These are phyloP conservation scores for Lipomyces starkeyi DNA, from an alignment of 805 yeast genomes.

Conservation along the genomic window DNA sequence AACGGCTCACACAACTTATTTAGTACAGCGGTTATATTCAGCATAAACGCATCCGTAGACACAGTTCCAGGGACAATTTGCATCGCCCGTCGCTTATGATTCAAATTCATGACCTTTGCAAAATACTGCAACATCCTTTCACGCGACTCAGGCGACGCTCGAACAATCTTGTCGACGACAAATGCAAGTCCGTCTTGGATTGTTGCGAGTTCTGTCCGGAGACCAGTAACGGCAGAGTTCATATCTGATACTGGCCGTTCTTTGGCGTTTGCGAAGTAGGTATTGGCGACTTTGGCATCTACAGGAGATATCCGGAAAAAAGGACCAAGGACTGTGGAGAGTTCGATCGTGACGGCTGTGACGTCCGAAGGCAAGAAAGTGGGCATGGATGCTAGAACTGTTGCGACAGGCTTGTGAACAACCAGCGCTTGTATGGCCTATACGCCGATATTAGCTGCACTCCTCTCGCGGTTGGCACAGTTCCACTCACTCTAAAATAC, in stretches of 20 bases:
- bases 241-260: slow-evolving; percentile 53
- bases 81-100: slow-evolving; percentile 86
- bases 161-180: slow-evolving; percentile 72
- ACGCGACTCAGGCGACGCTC: slow-evolving; percentile 74
- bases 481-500: slow-evolving; percentile 56
- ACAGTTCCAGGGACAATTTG: slow-evolving; percentile 72
- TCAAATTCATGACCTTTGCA: slow-evolving; percentile 73
- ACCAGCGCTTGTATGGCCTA: slow-evolving; percentile 57
- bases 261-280: slow-evolving; percentile 39
- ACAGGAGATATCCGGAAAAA: slow-evolving; percentile 77
- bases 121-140: slow-evolving; percentile 68
- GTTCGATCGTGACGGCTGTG: slow-evolving; percentile 62
- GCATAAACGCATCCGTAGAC: slow-evolving; percentile 81
- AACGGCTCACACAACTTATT: slow-evolving; percentile 84
- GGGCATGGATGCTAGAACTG: slow-evolving; percentile 60
- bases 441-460: neutral
- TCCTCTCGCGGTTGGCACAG: neutral
- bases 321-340: slow-evolving; percentile 74
- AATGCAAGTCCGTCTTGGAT: slow-evolving; percentile 61
- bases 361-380: slow-evolving; percentile 56
- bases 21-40: slow-evolving; percentile 71
- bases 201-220: slow-evolving; percentile 67
- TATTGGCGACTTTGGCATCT: slow-evolving; percentile 45
- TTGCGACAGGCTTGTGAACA: slow-evolving; percentile 66
- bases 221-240: slow-evolving; percentile 59